phyloP scores from a whole-genome alignment of 73 alveolate genomes.

The Stentor coeruleus region DNA sequence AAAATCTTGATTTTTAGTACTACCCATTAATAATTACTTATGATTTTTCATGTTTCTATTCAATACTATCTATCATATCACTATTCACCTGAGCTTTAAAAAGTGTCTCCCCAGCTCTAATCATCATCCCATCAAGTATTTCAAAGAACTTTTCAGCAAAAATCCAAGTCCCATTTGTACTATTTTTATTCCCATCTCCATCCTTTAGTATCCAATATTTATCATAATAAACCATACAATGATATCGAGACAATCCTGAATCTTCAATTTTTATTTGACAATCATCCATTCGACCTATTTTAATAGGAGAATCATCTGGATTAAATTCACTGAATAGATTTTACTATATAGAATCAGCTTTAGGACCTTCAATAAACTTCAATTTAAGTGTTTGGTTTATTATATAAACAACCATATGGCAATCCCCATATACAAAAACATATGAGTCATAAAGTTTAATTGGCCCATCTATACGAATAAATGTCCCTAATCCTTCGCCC shows the following conservation, averaged over 20 bases:
- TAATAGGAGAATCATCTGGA: background rate
- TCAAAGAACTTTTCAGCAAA: background rate
- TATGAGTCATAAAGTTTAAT: slow-evolving; percentile 48
- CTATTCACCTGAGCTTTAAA: no score
- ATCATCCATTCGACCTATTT: slow-evolving; percentile 37
- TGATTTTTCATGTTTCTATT: no score
- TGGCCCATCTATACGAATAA: slow-evolving; percentile 52
- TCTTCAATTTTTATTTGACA: slow-evolving; percentile 34
- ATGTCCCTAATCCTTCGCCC: slow-evolving; percentile 77
- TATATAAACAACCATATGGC: slow-evolving; percentile 66
- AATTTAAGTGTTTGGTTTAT: background rate
- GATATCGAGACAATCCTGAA: slow-evolving; percentile 28
- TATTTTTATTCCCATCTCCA: background rate
- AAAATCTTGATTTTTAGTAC: background rate
- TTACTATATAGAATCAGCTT: slow-evolving; percentile 15
- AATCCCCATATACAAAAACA: slow-evolving; percentile 62
- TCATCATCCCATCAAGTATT: background rate
- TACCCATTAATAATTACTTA: no score
- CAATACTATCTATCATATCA: no score
- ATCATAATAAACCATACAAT: no score
- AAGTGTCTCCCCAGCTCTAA: background rate
- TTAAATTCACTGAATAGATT: background rate
- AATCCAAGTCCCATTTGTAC: slow-evolving; percentile 6
- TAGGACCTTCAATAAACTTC: slow-evolving; percentile 36
- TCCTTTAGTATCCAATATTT: background rate